These are phyloP conservation scores for Ogataea dorogensis DNA, from an alignment of 805 yeast species.

Conservation along the genomic window DNA sequence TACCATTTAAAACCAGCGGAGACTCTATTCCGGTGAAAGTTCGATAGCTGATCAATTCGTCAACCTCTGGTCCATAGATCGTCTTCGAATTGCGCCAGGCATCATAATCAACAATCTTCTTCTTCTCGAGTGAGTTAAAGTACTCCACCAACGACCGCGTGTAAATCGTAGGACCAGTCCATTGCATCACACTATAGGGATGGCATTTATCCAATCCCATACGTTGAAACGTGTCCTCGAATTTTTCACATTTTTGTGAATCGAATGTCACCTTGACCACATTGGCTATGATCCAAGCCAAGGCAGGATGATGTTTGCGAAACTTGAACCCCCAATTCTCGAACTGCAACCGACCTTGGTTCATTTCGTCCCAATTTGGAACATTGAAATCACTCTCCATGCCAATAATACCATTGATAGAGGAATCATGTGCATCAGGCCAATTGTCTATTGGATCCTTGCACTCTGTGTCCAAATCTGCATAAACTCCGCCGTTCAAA, in stretches of 20 bases:
- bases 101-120: constrained; percentile 13
- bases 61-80: constrained; percentile 17
- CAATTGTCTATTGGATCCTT: constrained; percentile 48
- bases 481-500: constrained; percentile 52
- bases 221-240: constrained; percentile 15
- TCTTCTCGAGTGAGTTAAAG: constrained; percentile 34
- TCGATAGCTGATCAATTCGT: constrained; percentile 16
- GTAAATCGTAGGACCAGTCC: constrained; percentile 56
- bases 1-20: constrained; percentile 21
- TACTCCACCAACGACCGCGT: constrained; percentile 47
- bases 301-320: constrained; percentile 54
- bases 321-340: constrained; percentile 54
- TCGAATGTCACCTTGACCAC: constrained; percentile 46
- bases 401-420: constrained; percentile 47
- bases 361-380: constrained; percentile 43
- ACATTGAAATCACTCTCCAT: constrained; percentile 48
- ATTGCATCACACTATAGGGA: constrained; percentile 41
- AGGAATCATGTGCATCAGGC: constrained; percentile 45
- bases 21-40: constrained; percentile 19
- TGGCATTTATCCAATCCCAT: constrained; percentile 33
- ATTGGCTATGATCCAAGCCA: constrained; percentile 46
- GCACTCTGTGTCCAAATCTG: constrained; percentile 47
- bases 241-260: constrained; percentile 34
- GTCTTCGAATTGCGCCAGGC: constrained; percentile 7
- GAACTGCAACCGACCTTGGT: constrained; percentile 46